Percentiles rank a stretch among this genome's conserved stretches.
phyloP scores from a whole-genome alignment of 2,329 filamentous ascomycete species.

The Emmonsiellopsis sp. region DNA sequence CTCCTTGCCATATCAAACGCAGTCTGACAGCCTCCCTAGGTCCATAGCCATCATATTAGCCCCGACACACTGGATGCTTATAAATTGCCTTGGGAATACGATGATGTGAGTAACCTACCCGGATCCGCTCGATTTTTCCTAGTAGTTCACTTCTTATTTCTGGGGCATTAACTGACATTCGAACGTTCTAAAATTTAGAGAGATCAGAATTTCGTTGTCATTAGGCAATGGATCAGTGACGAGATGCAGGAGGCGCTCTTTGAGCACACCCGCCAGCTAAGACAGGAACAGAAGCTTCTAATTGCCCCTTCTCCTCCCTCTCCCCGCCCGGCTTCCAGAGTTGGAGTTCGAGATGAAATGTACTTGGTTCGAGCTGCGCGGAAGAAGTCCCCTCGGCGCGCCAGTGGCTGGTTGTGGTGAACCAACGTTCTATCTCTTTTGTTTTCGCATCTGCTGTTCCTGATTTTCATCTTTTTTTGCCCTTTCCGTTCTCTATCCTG shows the following conservation, averaged over 20 bases:
- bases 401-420: not conserved
- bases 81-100: conserved; percentile 38
- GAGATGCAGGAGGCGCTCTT: conserved; percentile 64
- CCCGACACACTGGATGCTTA: conserved; percentile 40
- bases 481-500: not conserved
- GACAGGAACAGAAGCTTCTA: conserved; percentile 40
- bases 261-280: conserved; percentile 58
- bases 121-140: not conserved
- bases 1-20: not conserved
- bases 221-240: conserved; percentile 65
- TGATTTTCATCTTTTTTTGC: not conserved
- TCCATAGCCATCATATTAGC: conserved; percentile 38
- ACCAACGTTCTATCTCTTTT: not conserved
- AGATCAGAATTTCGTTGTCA: conserved; percentile 61
- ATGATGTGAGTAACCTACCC: conserved; percentile 29
- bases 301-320: conserved; percentile 20
- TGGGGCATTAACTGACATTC: not conserved
- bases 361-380: conserved; percentile 33
- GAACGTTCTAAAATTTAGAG: conserved; percentile 17
- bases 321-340: conserved; percentile 24
- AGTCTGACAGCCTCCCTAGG: conserved; percentile 19
- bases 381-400: conserved; percentile 30
- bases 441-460: not conserved
- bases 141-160: conserved; percentile 19
- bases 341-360: conserved; percentile 38